Evolutionary conservation across 192 early-diverging fungal genomes (phyloP), one percentile per base, ranked within the genome.

Genomic region (Rhizophagus clarus): DNA sequence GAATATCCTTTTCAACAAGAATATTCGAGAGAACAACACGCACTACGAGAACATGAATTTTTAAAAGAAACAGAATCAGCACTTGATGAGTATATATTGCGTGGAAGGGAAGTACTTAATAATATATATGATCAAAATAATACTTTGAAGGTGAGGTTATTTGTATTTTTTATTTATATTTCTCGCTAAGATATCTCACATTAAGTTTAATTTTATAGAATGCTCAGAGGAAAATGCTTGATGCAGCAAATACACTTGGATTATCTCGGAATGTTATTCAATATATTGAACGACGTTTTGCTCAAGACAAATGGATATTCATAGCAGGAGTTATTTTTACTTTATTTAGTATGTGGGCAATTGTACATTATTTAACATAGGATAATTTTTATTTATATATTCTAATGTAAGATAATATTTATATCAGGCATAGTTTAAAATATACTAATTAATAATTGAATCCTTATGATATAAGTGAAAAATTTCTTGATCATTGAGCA

Each of bases 301-400:
- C 77, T 45, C 87, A 90, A 72, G 89, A 90, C 80, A 90, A 87
- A 34, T 90, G 89, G 89, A 89, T 90, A 47, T 90, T 90, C 76
- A 84, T 87, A 76, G 84, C 77, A 11, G 89, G 89, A n/a, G 74
- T 83, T 4, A 78, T 84, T 28, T 56, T 88, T 76, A 90, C 89
- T 20, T 47, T 90, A 40, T 72, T 88, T 28, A 81, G 82, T 22
- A 81, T 90, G 81, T 88, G 89, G 89, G 84, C 84, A 60, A 88
- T 90, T 81, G 61, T 87, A 56, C 87, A 88, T 76, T 90, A 88
- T 76, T 79, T 90, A 37, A 83, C 83, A 32, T 89, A 77, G 71
- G 20, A 56, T n/a, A 47, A 29, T 74, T 74, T 51, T 60, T 51
- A 49, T 4, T 51, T 26, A 73, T 47, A 10, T 14, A 47, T 47